phyloP scores from a whole-genome alignment of 768 basidiomycete genomes.

The Inosperma sp. region DNA sequence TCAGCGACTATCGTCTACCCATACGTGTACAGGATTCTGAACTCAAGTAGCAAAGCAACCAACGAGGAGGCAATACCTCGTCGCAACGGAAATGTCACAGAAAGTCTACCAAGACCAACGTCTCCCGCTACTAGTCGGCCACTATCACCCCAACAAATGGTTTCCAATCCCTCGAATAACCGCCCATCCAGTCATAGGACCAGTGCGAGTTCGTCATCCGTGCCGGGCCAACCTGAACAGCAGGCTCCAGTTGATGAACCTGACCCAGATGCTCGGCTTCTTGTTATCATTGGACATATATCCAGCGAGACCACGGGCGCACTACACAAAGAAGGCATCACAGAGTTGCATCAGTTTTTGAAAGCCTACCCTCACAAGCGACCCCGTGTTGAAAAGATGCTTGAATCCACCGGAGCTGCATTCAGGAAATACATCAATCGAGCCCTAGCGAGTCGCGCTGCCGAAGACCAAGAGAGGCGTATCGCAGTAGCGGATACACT shows the following conservation, averaged over 20 bases:
- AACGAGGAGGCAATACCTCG: constrained; percentile 17
- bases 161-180: constrained; percentile 45
- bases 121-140: constrained; percentile 67
- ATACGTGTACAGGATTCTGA: constrained; percentile 89
- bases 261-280: constrained; percentile 80
- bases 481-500: constrained; percentile 80
- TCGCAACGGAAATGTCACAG: constrained; percentile 35
- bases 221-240: constrained; percentile 48
- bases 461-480: constrained; percentile 77
- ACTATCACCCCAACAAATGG: constrained; percentile 64
- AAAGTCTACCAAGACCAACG: constrained; percentile 41
- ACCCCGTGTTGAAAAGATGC: constrained; percentile 77
- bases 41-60: constrained; percentile 49
- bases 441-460: constrained; percentile 81
- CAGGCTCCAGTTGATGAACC: constrained; percentile 68
- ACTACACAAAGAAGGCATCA: constrained; percentile 90
- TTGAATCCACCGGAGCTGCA: constrained; percentile 83
- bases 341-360: constrained; percentile 89
- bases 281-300: constrained; percentile 80
- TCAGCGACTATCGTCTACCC: constrained; percentile 96
- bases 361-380: constrained; percentile 86
- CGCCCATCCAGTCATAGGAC: constrained; percentile 61
- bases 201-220: constrained; percentile 65
- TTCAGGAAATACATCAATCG: constrained; percentile 91
- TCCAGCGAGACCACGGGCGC: constrained; percentile 86